phyloP scores from a whole-genome alignment of 305 asterid genomes.

The Solanum hybrid region DNA sequence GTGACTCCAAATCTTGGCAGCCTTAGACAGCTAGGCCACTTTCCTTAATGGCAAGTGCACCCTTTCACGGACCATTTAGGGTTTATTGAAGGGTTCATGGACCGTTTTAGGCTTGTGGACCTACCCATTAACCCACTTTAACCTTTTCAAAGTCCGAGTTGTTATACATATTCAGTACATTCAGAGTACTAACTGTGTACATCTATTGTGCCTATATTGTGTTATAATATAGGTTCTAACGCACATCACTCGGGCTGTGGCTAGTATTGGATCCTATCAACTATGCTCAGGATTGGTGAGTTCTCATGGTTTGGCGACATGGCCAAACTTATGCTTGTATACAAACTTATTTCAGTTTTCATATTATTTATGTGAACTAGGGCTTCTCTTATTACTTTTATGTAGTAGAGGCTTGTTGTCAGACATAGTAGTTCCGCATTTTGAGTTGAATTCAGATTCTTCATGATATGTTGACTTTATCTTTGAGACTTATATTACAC shows the following conservation, averaged over 20 bases:
- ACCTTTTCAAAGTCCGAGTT: too few species aligned
- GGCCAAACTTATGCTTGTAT: not conserved
- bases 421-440: not conserved
- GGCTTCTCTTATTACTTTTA: not conserved
- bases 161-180: too few species aligned
- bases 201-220: not conserved
- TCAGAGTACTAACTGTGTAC: too few species aligned
- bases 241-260: not conserved
- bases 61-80: too few species aligned
- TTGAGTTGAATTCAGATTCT: not conserved
- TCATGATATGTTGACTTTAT: not conserved
- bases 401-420: not conserved
- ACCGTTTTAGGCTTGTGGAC: too few species aligned
- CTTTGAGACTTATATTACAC: not conserved
- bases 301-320: not conserved
- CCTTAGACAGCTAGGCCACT: too few species aligned
- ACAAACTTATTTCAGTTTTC: too few species aligned
- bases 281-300: not conserved
- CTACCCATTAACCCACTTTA: too few species aligned
- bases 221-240: not conserved
- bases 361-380: not conserved
- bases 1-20: too few species aligned
- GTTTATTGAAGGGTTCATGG: too few species aligned
- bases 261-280: not conserved
- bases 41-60: too few species aligned